Conservation (phyloP, 2,329 filamentous ascomycete species). For the Fusarium nodosum region DNA sequence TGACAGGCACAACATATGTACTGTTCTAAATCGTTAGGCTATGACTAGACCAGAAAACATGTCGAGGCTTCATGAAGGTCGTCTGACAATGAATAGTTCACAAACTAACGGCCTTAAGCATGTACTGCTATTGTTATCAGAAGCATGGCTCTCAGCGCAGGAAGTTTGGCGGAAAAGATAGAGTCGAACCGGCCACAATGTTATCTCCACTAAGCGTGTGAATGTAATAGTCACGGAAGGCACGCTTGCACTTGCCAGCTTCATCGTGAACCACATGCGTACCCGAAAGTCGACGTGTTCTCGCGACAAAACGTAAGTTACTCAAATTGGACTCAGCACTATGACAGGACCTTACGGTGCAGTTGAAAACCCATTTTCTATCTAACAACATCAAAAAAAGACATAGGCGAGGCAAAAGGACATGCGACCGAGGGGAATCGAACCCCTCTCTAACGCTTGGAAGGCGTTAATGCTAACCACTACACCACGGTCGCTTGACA, state of each 20-base stretch:
- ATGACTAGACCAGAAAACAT: too few species aligned
- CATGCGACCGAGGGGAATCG: constrained; percentile 38
- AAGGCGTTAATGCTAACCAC: constrained; percentile 41
- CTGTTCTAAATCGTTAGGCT: too few species aligned
- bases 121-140: too few species aligned
- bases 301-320: not conserved
- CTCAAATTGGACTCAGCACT: not conserved
- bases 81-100: too few species aligned
- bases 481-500: constrained; percentile 32
- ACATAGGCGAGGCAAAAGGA: not conserved
- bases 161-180: too few species aligned
- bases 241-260: not conserved
- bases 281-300: not conserved
- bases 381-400: not conserved
- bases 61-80: too few species aligned
- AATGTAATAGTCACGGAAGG: not conserved
- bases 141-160: too few species aligned
- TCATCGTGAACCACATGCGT: not conserved
- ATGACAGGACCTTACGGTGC: not conserved
- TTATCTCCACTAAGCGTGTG: too few species aligned
- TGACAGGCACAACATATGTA: too few species aligned
- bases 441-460: constrained; percentile 40
- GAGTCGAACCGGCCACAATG: too few species aligned
- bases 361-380: not conserved
- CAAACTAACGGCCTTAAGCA: too few species aligned